Conservation (phyloP, 225 moss, liverwort and hornwort genomes). For the Pleurozium schreberi region DNA sequence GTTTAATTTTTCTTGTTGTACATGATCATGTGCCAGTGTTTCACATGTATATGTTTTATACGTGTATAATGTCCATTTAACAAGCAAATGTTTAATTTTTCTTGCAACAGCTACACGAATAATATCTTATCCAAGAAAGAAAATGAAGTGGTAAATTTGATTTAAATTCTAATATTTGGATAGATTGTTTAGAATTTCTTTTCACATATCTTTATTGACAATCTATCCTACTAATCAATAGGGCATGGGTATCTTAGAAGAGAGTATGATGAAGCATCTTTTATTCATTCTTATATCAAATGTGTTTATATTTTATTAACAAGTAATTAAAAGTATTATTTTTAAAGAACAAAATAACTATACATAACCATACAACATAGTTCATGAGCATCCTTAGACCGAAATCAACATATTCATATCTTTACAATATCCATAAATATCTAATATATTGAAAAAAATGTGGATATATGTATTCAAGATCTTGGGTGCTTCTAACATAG, state of each 20-base stretch:
- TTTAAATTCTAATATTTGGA: not conserved
- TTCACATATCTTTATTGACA: not conserved
- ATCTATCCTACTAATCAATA: not conserved
- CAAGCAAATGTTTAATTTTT: not conserved
- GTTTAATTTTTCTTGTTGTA: not conserved
- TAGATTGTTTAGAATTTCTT: not conserved
- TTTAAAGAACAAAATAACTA: not conserved
- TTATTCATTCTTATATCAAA: not conserved
- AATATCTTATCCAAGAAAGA: not conserved
- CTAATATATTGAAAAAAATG: not conserved
- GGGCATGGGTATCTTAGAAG: not conserved
- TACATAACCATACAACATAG: not conserved
- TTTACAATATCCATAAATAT: not conserved
- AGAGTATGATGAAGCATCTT: not conserved
- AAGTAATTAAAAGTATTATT: too few species aligned
- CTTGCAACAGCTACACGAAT: fast-evolving
- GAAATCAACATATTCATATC: not conserved
- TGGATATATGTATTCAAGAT: not conserved
- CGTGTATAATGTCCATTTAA: not conserved
- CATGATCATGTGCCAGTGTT: too few species aligned
- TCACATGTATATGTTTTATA: not conserved
- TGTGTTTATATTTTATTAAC: not conserved
- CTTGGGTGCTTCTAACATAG: not conserved
- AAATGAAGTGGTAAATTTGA: not conserved
- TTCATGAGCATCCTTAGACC: not conserved